These are phyloP conservation scores for Diplodia seriata DNA, from an alignment of 2,329 filamentous ascomycete genomes.

Conservation along the genomic window DNA sequence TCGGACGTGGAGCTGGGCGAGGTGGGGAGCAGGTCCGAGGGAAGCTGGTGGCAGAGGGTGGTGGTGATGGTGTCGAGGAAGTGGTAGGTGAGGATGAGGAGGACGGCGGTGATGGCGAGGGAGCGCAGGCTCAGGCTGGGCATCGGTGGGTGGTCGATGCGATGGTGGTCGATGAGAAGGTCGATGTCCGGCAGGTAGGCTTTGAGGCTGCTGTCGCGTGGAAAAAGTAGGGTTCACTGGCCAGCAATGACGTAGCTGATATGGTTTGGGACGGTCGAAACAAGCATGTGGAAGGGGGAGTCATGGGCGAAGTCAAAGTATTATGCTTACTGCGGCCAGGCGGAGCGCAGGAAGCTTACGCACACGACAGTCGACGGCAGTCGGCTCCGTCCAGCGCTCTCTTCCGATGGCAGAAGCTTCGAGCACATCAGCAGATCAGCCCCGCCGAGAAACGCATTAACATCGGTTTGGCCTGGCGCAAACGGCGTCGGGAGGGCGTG, in stretches of 20 bases:
- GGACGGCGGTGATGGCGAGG: conserved; percentile 5
- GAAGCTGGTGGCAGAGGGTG: neutral
- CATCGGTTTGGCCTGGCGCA: too few species aligned
- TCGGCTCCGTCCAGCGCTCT: neutral
- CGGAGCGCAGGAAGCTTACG: neutral
- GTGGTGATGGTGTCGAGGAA: conserved; percentile 42
- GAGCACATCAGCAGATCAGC: conserved; percentile 1
- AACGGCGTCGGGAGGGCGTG: neutral
- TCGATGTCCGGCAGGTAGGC: conserved; percentile 36
- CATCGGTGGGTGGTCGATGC: neutral
- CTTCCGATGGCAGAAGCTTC: neutral
- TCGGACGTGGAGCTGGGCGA: conserved; percentile 33
- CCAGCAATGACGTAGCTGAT: neutral
- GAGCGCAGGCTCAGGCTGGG: neutral
- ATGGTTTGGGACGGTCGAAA: conserved; percentile 3
- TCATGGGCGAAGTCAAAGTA: conserved; percentile 19
- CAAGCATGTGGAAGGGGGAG: conserved; percentile 6
- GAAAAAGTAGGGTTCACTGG: neutral
- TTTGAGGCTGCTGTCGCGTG: neutral
- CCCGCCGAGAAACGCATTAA: conserved; percentile 9
- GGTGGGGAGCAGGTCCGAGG: neutral
- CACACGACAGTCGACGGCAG: neutral
- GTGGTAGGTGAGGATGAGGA: conserved; percentile 42
- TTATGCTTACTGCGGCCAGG: conserved; percentile 23
- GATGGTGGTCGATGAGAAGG: conserved; percentile 39